Evolutionary conservation across 352 stramenopile genomes (phyloP).

Genomic region (Globisporangium mamillatum): DNA sequence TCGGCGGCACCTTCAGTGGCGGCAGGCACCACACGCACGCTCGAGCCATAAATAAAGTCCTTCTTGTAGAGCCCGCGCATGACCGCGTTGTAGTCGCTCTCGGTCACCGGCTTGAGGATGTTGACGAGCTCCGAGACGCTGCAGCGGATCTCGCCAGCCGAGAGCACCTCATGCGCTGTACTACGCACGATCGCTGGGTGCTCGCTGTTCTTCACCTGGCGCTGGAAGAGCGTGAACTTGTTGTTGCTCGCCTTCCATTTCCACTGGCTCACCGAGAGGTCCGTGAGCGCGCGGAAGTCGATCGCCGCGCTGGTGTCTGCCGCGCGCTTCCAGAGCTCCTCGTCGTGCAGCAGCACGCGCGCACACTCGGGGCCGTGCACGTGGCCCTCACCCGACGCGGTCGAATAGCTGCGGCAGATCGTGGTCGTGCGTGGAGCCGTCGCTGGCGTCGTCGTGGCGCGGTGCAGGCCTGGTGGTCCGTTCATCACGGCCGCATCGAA

Average conservation of each 20-base stretch:
- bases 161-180: constrained; percentile 15
- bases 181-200: neutral
- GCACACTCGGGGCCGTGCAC: constrained; percentile 6
- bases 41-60: constrained; percentile 48
- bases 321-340: constrained; percentile 17
- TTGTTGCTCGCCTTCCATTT: constrained; percentile 21
- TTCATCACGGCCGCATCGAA: neutral
- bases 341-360: constrained; percentile 12
- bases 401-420: neutral
- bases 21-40: constrained; percentile 29
- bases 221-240: constrained; percentile 20
- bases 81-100: constrained; percentile 34
- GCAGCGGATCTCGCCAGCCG: constrained; percentile 17
- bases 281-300: constrained; percentile 13
- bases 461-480: neutral
- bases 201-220: constrained; percentile 1
- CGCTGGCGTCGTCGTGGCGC: neutral
- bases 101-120: constrained; percentile 23
- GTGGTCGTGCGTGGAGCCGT: neutral
- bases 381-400: neutral
- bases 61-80: constrained; percentile 40
- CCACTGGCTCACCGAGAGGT: constrained; percentile 17
- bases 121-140: constrained; percentile 15
- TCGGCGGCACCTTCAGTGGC: neutral
- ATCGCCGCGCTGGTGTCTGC: constrained; percentile 9